Percentiles rank a stretch among this genome's conserved stretches.
Conservation (phyloP, 2,329 filamentous ascomycete species). For the Pyrenochaeta sp. region DNA sequence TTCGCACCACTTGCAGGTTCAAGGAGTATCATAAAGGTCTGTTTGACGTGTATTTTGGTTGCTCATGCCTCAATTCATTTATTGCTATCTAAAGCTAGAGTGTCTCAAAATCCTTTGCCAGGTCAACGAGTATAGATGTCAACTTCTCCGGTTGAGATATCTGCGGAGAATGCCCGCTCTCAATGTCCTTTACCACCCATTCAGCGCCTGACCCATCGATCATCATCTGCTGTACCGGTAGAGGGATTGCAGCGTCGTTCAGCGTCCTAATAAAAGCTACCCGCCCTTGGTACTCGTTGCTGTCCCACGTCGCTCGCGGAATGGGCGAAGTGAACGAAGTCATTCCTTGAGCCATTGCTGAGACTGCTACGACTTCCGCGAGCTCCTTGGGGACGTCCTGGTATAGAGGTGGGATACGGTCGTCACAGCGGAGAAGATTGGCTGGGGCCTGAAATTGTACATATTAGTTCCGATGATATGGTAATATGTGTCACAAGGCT, state of each 20-base stretch:
- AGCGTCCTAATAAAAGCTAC: conserved; percentile 23
- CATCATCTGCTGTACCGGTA: conserved; percentile 36
- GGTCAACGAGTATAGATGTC: conserved; percentile 24
- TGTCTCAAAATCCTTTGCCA: conserved; percentile 15
- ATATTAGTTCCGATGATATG: conserved; percentile 1
- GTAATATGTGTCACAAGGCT: conserved; percentile 1
- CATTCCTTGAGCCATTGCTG: conserved; percentile 26
- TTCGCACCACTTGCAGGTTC: too few relatives aligned
- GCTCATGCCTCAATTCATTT: too few relatives aligned
- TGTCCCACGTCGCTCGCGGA: conserved; percentile 21
- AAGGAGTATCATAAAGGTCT: too few relatives aligned
- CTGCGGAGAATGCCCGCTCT: conserved; percentile 49
- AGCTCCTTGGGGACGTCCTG: conserved; percentile 18
- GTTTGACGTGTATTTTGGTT: too few relatives aligned
- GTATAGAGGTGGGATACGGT: conserved; percentile 22
- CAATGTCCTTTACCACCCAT: conserved; percentile 35
- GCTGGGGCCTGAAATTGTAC: conserved; percentile 6
- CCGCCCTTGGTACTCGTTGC: conserved; percentile 17
- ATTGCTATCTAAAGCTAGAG: too few relatives aligned
- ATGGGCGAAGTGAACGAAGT: conserved; percentile 22
- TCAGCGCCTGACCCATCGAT: conserved; percentile 31
- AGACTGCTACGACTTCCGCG: conserved; percentile 15
- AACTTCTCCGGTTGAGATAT: conserved; percentile 45
- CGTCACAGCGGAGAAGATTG: conserved; percentile 30
- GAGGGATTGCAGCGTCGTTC: conserved; percentile 37